Conservation (phyloP, 805 yeast species). For the Barnettozyma botsteinii region DNA sequence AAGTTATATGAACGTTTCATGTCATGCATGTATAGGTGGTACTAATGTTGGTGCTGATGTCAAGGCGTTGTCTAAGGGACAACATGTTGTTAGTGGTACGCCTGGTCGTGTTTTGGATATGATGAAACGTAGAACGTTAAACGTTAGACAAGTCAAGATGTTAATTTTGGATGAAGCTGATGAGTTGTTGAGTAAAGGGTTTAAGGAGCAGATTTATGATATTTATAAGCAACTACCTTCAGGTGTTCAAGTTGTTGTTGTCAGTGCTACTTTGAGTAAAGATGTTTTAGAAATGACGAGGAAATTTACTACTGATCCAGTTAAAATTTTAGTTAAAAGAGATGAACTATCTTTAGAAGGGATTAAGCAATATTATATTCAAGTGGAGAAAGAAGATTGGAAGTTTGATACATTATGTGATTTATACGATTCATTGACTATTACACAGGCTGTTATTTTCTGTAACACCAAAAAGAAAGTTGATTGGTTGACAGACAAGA, state of each 20-base stretch:
- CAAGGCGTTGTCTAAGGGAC: conserved; percentile 68
- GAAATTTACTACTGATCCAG: conserved; percentile 90
- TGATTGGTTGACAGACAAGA: conserved; percentile 78
- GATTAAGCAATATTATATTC: conserved; percentile 84
- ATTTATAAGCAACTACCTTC: conserved; percentile 81
- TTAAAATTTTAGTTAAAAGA: conserved; percentile 87
- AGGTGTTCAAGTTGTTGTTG: conserved; percentile 85
- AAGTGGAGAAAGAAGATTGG: conserved; percentile 89
- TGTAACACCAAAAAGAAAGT: conserved; percentile 96
- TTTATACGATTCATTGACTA: conserved; percentile 88
- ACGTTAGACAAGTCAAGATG: conserved; percentile 76
- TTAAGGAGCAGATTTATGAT: conserved; percentile 92
- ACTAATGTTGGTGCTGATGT: conserved; percentile 77
- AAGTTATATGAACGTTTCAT: conserved; percentile 76
- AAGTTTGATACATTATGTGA: conserved; percentile 94
- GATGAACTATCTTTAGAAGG: conserved; percentile 94
- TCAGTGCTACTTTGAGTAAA: conserved; percentile 89
- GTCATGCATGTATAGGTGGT: conserved; percentile 95
- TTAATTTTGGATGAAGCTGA: conserved; percentile 95
- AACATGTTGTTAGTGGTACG: conserved; percentile 92
- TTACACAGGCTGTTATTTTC: conserved; percentile 96
- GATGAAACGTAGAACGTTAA: conserved; percentile 75
- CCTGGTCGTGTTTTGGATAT: conserved; percentile 94
- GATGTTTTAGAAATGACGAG: conserved; percentile 89
- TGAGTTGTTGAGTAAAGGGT: conserved; percentile 87